Conservation (phyloP, 306 rosid species). For the Quercus bicolor region DNA sequence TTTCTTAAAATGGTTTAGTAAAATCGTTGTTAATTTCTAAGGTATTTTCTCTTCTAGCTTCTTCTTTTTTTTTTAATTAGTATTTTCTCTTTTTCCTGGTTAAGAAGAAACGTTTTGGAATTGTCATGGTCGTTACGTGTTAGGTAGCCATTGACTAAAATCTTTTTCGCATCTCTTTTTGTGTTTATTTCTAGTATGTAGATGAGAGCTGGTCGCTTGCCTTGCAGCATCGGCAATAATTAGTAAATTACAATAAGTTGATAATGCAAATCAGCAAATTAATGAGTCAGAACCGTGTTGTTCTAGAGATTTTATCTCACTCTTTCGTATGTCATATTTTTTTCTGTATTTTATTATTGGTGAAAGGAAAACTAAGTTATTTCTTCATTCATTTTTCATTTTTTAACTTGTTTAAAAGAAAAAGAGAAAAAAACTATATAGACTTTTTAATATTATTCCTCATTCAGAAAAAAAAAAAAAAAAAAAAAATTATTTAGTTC, state of each 20-base stretch:
- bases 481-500: too few relatives aligned
- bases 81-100: neutral
- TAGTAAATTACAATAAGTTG: neutral
- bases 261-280: neutral
- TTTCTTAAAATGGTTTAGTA: too few relatives aligned
- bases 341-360: neutral
- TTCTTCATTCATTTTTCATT: too few relatives aligned
- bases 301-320: neutral
- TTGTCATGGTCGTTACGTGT: neutral
- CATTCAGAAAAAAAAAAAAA: too few relatives aligned
- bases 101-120: neutral
- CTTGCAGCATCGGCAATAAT: neutral
- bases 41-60: too few relatives aligned
- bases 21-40: too few relatives aligned
- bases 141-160: neutral
- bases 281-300: neutral
- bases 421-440: too few relatives aligned
- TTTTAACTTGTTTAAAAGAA: too few relatives aligned
- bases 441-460: too few relatives aligned
- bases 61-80: too few relatives aligned
- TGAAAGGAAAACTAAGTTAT: too few relatives aligned
- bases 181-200: too few relatives aligned
- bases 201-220: neutral
- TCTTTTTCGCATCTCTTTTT: neutral
- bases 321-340: neutral